These are phyloP conservation scores for Lactifluus hygrophoroides DNA, from an alignment of 768 basidiomycete genomes.

Conservation along the genomic window DNA sequence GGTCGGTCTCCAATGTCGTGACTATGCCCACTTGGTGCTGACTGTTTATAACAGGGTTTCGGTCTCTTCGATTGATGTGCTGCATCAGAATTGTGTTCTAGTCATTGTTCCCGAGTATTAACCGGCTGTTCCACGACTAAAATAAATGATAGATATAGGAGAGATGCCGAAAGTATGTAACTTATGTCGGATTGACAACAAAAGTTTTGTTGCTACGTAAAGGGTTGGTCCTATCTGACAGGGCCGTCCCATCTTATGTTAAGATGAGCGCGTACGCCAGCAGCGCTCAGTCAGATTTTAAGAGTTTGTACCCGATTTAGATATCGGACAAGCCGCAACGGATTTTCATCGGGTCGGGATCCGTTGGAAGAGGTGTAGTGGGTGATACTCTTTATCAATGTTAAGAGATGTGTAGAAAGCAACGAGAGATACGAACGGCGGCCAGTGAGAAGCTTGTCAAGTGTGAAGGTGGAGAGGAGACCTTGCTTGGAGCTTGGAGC, in stretches of 20 bases:
- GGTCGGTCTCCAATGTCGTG: slow-evolving; percentile 38
- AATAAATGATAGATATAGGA: background rate
- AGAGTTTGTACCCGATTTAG: slow-evolving; percentile 9
- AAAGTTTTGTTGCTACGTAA: background rate
- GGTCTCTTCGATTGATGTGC: slow-evolving; percentile 77
- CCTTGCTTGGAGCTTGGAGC: too few species aligned
- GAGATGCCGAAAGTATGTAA: background rate
- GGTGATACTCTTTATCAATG: background rate
- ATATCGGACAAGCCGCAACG: background rate
- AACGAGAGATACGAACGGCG: background rate
- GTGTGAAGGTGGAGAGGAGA: too few species aligned
- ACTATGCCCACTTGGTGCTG: slow-evolving; percentile 2
- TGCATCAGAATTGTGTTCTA: background rate
- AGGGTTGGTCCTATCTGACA: background rate
- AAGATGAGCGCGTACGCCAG: background rate
- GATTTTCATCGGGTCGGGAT: background rate
- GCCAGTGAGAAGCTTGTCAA: background rate
- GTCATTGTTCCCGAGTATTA: background rate
- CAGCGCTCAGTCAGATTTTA: background rate
- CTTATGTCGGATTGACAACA: background rate
- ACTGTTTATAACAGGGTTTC: slow-evolving; percentile 60
- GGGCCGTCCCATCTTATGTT: background rate
- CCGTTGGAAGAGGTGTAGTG: background rate
- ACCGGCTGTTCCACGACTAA: background rate
- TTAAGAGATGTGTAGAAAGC: background rate